phyloP scores from a whole-genome alignment of 2,329 filamentous ascomycete species.

The Epichloe sp. region DNA sequence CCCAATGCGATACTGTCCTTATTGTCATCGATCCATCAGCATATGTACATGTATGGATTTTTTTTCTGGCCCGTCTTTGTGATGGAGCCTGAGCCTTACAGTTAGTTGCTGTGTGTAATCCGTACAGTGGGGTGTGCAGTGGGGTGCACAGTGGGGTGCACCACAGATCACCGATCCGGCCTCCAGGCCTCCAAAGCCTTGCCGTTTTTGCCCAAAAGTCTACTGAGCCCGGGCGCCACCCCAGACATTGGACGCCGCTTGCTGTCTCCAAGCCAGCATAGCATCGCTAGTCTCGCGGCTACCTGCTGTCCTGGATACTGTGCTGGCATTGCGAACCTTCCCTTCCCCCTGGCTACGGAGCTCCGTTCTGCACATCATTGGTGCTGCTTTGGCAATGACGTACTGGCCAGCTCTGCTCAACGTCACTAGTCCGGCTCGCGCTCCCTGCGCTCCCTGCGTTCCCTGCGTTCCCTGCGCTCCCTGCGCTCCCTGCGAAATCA shows the following conservation, averaged over 20 bases:
- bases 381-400: conserved; percentile 16
- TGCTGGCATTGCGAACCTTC: background rate
- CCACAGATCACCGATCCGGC: too few species aligned
- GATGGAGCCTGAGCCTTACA: too few species aligned
- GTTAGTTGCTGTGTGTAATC: too few species aligned
- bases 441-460: conserved; percentile 3
- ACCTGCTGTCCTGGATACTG: background rate
- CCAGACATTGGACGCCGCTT: background rate
- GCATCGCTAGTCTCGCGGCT: background rate
- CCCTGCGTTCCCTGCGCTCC: conserved; percentile 4
- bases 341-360: conserved; percentile 4
- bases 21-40: too few species aligned
- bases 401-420: conserved; percentile 19
- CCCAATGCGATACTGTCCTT: too few species aligned
- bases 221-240: background rate
- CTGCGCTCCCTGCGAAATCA: too few species aligned
- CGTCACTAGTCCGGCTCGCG: conserved; percentile 14
- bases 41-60: too few species aligned
- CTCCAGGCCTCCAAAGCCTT: background rate
- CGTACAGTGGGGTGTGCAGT: too few species aligned
- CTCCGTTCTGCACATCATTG: conserved; percentile 4
- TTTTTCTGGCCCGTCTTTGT: too few species aligned
- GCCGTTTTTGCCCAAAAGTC: background rate
- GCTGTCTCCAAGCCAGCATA: background rate
- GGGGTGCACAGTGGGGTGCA: too few species aligned